Evolutionary conservation across 257 asterid genomes (phyloP).

Genomic region (Petunia axillaris): DNA sequence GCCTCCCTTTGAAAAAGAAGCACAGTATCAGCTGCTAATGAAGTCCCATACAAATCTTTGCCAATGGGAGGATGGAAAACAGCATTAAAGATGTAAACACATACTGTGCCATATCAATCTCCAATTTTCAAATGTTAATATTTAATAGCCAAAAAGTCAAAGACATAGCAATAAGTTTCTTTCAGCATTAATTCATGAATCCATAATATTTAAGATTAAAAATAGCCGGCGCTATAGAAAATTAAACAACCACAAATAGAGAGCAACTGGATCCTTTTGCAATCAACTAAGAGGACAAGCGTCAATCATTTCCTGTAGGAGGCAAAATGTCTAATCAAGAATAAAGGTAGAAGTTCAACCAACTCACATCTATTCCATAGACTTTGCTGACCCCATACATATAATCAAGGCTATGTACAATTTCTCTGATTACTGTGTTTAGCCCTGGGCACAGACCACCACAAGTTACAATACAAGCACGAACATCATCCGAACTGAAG

Average conservation of each 20-base stretch:
- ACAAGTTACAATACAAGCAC: conserved; percentile 76
- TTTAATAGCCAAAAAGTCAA: neutral
- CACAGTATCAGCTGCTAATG: conserved; percentile 29
- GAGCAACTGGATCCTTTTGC: neutral
- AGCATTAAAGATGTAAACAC: neutral
- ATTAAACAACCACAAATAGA: neutral
- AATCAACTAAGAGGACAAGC: neutral
- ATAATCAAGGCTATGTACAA: conserved; percentile 66
- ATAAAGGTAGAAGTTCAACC: conserved; percentile 17
- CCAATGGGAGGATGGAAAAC: conserved; percentile 16
- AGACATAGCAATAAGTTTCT: conserved; percentile 1
- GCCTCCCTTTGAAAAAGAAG: conserved; percentile 71
- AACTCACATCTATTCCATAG: conserved; percentile 65
- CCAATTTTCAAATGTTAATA: neutral
- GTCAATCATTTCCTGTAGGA: neutral
- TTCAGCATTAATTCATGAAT: neutral
- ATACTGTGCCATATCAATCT: neutral
- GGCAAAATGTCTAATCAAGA: conserved; percentile 21
- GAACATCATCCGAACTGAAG: conserved; percentile 61
- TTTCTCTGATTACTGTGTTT: conserved; percentile 77
- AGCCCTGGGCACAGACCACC: conserved; percentile 81
- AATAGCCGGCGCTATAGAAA: neutral
- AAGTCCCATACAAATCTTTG: neutral
- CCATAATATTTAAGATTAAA: neutral
- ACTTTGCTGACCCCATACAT: conserved; percentile 65